Evolutionary conservation across 2,329 filamentous ascomycete species (phyloP), one percentile per base, ranked within the genome.

Genomic region (Claviceps maximensis): DNA sequence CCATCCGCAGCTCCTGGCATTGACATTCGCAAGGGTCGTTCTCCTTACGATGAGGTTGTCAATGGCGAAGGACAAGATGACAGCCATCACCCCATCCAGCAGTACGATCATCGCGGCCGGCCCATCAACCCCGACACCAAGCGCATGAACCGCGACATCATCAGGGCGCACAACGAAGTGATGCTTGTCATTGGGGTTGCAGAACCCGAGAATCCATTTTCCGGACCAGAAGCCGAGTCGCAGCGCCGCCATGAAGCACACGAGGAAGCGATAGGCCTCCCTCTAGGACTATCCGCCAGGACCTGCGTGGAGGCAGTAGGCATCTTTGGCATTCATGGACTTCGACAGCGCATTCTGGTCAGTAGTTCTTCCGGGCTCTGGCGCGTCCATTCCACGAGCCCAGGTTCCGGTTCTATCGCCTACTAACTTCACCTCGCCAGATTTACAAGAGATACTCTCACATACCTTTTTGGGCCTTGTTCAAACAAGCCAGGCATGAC

Each of bases 161-260:
- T 82, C 27, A 71, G 79, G 50, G 74, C 79, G 10, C 79, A 82
- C 59, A 82, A 82, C 57, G 78, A 82, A 57, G 79, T 82, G 3
- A 82, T 82, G 79, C 71, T 75, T 19, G 77, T 80, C 10, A 82
- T 82, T 41, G 79, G 79, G 5, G 79, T 82, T 4, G 79, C 78
- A 9, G 79, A 82, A 58, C 75, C 78, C 15, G 78, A 82, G 51
- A 74, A 72, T 50, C 65, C 65, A 8, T 60, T 60, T 4, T 61
- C 66, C 23, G 68, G 70, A 4, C 65, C 67, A 5, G 69, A 74
- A 50, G 62, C 65, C 7, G 71, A 74, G 42, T 63, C 67, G 2
- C 66, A 70, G n/a, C 64, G 66, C 15, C 66, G 69, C 12, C 75
- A 78, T 56, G 64, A 71, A 33, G 63, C 65, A 9, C 74, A 76